phyloP scores from a whole-genome alignment of 2,329 filamentous ascomycete species.

The Grosmannia huntii region DNA sequence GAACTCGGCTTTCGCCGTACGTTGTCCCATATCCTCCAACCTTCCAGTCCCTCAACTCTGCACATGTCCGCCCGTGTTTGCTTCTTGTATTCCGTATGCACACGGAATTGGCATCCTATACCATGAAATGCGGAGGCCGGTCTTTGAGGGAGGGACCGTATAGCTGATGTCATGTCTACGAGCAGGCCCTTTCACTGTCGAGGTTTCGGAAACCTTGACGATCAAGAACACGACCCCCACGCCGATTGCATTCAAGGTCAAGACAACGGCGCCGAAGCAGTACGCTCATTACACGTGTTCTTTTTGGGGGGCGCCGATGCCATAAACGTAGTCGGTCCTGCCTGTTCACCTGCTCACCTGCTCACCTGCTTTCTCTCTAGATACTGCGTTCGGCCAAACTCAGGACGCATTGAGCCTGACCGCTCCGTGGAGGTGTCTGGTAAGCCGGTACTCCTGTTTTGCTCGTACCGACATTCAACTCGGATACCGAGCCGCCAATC shows the following conservation, averaged over 20 bases:
- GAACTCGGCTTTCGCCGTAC: conserved; percentile 91
- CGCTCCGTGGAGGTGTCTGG: conserved; percentile 86
- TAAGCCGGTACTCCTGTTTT: conserved; percentile 25
- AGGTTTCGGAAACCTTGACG: conserved; percentile 51
- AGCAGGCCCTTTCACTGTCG: conserved; percentile 52
- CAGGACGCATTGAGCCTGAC: conserved; percentile 84
- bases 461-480: not conserved
- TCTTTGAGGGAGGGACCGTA: too few species aligned
- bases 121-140: too few species aligned
- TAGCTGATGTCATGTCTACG: not conserved
- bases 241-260: conserved; percentile 71
- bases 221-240: conserved; percentile 51
- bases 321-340: not conserved
- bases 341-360: conserved; percentile 12
- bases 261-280: conserved; percentile 98
- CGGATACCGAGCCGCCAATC: not conserved
- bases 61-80: not conserved
- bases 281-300: conserved; percentile 35
- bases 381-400: conserved; percentile 97
- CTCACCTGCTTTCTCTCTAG: conserved; percentile 32
- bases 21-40: conserved; percentile 23
- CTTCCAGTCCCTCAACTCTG: not conserved
- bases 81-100: not conserved
- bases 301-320: not conserved
- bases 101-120: not conserved